These are phyloP conservation scores for Clarireedia homoeocarpa DNA, from an alignment of 2,329 filamentous ascomycete genomes.

Conservation along the genomic window DNA sequence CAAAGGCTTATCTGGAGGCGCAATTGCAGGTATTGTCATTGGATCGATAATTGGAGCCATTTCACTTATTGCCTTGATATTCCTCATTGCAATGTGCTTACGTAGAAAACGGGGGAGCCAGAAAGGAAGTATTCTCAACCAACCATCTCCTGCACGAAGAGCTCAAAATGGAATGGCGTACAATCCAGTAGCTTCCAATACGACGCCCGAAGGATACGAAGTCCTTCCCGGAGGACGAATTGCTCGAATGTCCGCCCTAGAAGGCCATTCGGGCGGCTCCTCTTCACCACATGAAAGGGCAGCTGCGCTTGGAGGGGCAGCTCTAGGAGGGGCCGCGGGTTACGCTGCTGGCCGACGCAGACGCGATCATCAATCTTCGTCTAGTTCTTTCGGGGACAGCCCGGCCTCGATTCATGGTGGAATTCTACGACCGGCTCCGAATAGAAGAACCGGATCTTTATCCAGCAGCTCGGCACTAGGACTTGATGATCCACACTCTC, in stretches of 20 bases:
- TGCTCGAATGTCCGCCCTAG: slow-evolving; percentile 89
- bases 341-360: slow-evolving; percentile 40
- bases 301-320: slow-evolving; percentile 9
- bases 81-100: slow-evolving; percentile 43
- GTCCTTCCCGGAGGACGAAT: slow-evolving; percentile 82
- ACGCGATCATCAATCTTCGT: slow-evolving; percentile 48
- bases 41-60: slow-evolving; percentile 66
- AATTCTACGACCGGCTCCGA: slow-evolving; percentile 52
- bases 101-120: slow-evolving; percentile 52
- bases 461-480: slow-evolving; percentile 76
- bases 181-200: slow-evolving; percentile 30
- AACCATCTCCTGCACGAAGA: slow-evolving; percentile 66
- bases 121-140: slow-evolving; percentile 75
- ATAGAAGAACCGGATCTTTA: slow-evolving; percentile 76
- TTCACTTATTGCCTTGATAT: slow-evolving; percentile 60
- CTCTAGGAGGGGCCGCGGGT: slow-evolving; percentile 37
- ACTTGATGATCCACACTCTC: slow-evolving; percentile 63
- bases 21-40: slow-evolving; percentile 85
- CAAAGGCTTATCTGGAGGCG: slow-evolving; percentile 65
- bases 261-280: slow-evolving; percentile 60
- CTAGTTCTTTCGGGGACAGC: slow-evolving; percentile 57
- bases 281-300: slow-evolving; percentile 35
- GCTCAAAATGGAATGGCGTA: slow-evolving; percentile 36
- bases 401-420: slow-evolving; percentile 54
- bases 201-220: slow-evolving; percentile 50